Percentiles rank a stretch among this genome's conserved stretches.
Conservation (phyloP, 345 rosid species). For the Conringia planisiliqua region DNA sequence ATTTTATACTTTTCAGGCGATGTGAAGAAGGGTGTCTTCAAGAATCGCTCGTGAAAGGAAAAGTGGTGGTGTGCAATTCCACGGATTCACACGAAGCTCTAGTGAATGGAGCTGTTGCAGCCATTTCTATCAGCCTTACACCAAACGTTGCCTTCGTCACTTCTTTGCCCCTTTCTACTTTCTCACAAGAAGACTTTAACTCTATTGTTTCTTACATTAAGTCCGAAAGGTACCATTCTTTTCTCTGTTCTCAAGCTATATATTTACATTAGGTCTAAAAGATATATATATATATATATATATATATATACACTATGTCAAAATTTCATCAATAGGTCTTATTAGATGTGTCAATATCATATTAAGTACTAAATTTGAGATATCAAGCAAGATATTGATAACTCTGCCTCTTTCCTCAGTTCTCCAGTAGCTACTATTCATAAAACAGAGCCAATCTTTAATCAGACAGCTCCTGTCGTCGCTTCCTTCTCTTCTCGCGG, state of each 20-base stretch:
- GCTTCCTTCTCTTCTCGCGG: constrained; percentile 51
- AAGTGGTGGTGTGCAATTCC: constrained; percentile 35
- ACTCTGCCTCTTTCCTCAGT: not conserved
- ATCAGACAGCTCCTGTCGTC: constrained; percentile 30
- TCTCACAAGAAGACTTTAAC: not conserved
- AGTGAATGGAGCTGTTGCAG: constrained; percentile 27
- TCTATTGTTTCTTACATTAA: constrained; percentile 25
- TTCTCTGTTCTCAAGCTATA: not conserved
- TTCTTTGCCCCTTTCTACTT: constrained; percentile 19
- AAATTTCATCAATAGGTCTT: too few relatives aligned
- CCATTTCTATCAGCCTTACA: not conserved
- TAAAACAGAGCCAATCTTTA: constrained; percentile 21
- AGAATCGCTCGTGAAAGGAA: constrained; percentile 29
- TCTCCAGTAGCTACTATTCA: constrained; percentile 26
- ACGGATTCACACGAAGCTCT: not conserved
- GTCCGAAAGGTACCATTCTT: not conserved
- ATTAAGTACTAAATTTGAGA: too few relatives aligned
- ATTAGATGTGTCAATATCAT: too few relatives aligned
- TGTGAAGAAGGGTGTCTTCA: constrained; percentile 22
- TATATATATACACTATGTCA: too few relatives aligned
- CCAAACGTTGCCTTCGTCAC: not conserved
- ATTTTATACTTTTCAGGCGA: not conserved
- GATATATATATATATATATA: too few relatives aligned
- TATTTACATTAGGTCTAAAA: too few relatives aligned
- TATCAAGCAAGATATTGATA: too few relatives aligned